Conservation (phyloP, 768 basidiomycete genomes). For the Solioccasus polychromus region DNA sequence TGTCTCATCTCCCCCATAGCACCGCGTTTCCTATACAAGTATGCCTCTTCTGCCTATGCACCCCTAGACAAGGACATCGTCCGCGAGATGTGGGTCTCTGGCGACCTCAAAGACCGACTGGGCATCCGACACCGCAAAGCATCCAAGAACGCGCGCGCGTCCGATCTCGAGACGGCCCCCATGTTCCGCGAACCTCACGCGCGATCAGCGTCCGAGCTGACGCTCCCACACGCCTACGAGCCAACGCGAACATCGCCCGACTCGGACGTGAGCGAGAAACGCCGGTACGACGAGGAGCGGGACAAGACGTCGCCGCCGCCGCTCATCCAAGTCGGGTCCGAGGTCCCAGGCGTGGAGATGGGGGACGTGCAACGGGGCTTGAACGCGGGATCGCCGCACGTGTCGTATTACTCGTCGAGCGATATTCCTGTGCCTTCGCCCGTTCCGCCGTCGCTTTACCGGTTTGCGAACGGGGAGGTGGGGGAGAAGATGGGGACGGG, state of each 20-base stretch:
- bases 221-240: conserved; percentile 43
- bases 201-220: conserved; percentile 64
- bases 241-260: conserved; percentile 38
- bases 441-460: conserved; percentile 48
- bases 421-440: conserved; percentile 57
- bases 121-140: conserved; percentile 65
- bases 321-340: conserved; percentile 12
- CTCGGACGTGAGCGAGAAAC: conserved; percentile 15
- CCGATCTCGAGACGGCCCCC: conserved; percentile 59
- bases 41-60: conserved; percentile 61
- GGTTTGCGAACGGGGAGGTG: conserved; percentile 44
- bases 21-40: conserved; percentile 81
- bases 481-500: conserved; percentile 31
- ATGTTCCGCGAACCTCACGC: conserved; percentile 68
- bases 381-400: conserved; percentile 32
- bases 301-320: conserved; percentile 1
- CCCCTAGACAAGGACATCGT: conserved; percentile 89
- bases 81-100: conserved; percentile 86
- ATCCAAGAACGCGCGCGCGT: conserved; percentile 37
- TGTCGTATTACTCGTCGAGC: conserved; percentile 60
- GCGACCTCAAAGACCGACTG: conserved; percentile 78
- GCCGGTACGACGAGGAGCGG: background rate
- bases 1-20: conserved; percentile 39
- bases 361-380: conserved; percentile 33
- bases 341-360: too few species aligned